Evolutionary conservation across 1,284 basidiomycete genomes (phyloP).

Genomic region (Cryptococcus amylolentus): DNA sequence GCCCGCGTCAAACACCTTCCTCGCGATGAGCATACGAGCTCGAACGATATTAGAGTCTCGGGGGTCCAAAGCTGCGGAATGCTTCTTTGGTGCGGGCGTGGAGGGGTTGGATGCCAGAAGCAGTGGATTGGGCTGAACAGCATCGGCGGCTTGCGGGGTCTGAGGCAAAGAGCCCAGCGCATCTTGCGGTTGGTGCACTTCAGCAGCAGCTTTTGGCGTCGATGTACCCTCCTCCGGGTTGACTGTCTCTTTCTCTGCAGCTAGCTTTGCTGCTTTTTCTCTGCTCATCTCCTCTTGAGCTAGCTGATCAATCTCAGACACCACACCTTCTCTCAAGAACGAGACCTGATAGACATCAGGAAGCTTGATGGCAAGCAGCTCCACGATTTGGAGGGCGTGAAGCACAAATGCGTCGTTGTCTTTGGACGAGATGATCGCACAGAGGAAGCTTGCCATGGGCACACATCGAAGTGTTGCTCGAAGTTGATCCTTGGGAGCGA

Average conservation of each 20-base stretch:
- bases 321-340: conserved; percentile 87
- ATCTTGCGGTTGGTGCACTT: not conserved
- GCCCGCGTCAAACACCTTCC: conserved; percentile 54
- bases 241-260: not conserved
- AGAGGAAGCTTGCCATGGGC: conserved; percentile 85
- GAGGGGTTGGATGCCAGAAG: conserved; percentile 40
- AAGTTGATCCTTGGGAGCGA: conserved; percentile 72
- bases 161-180: not conserved
- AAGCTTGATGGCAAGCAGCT: conserved; percentile 76
- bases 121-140: conserved; percentile 12
- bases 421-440: conserved; percentile 83
- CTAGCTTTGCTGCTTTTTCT: conserved; percentile 25
- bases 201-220: conserved; percentile 5
- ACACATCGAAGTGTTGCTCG: conserved; percentile 73
- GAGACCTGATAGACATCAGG: conserved; percentile 76
- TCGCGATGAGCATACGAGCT: conserved; percentile 77
- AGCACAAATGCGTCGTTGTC: conserved; percentile 82
- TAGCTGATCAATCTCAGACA: conserved; percentile 80
- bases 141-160: not conserved
- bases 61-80: conserved; percentile 56
- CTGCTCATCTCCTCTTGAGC: conserved; percentile 60
- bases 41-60: conserved; percentile 87
- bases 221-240: not conserved
- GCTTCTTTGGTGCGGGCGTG: conserved; percentile 22
- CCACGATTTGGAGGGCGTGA: conserved; percentile 83